These are phyloP conservation scores for Angophora floribunda DNA, from an alignment of 345 rosid genomes.

Conservation along the genomic window DNA sequence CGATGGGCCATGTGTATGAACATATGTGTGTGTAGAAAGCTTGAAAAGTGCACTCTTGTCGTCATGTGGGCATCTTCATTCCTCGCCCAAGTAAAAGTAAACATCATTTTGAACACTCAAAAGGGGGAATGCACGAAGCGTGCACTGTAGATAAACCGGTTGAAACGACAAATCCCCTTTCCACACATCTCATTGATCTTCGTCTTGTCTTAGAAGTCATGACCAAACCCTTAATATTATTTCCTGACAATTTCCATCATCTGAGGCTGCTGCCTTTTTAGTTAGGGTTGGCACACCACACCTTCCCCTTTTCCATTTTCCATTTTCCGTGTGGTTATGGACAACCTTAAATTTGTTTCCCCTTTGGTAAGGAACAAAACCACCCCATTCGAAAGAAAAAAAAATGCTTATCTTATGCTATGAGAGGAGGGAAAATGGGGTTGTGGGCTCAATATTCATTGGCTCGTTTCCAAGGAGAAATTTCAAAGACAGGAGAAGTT, in stretches of 20 bases:
- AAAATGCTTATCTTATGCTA: not conserved
- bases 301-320: not conserved
- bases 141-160: not conserved
- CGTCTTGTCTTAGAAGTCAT: not conserved
- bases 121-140: not conserved
- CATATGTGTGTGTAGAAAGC: not conserved
- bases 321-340: not conserved
- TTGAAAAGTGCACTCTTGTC: not conserved
- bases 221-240: not conserved
- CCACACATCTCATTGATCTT: not conserved
- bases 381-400: not conserved
- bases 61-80: not conserved
- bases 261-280: not conserved
- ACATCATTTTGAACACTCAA: not conserved
- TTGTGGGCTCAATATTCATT: not conserved
- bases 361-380: not conserved
- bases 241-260: not conserved
- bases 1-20: not conserved
- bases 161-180: not conserved
- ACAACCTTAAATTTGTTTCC: not conserved
- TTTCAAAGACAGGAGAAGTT: not conserved
- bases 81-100: not conserved
- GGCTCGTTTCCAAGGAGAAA: not conserved
- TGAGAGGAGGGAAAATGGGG: not conserved
- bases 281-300: not conserved